Conservation (phyloP, 2,329 filamentous ascomycete genomes). For the Knufia fluminis region DNA sequence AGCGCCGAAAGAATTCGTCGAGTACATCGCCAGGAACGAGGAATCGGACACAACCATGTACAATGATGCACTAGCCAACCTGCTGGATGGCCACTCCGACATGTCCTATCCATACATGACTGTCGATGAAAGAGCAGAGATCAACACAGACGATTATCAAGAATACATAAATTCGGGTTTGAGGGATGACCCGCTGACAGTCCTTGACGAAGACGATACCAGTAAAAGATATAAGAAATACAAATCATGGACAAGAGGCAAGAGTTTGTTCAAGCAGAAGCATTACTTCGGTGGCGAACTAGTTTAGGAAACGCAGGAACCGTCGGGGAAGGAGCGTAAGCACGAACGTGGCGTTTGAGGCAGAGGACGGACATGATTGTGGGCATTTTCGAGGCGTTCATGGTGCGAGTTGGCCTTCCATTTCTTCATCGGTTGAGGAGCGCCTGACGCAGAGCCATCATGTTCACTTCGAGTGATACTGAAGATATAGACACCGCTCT, state of each 20-base stretch:
- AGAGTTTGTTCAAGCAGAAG: conserved; percentile 91
- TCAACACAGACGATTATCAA: conserved; percentile 62
- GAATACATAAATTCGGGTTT: conserved; percentile 59
- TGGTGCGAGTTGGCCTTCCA: too few species aligned
- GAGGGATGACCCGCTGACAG: conserved; percentile 74
- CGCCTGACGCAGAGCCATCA: too few species aligned
- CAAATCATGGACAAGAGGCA: conserved; percentile 82
- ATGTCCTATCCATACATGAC: conserved; percentile 17
- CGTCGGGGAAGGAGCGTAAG: too few species aligned
- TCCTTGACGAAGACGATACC: conserved; percentile 71
- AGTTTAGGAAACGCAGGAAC: neutral
- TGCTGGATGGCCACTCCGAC: conserved; percentile 7
- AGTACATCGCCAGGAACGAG: conserved; percentile 54
- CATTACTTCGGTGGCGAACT: conserved; percentile 25
- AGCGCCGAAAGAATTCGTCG: conserved; percentile 56
- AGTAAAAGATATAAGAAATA: conserved; percentile 98
- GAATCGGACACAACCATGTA: conserved; percentile 3
- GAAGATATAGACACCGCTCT: too few species aligned
- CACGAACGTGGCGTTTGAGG: neutral
- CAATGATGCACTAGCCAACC: neutral
- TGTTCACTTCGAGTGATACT: too few species aligned
- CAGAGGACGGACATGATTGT: too few species aligned
- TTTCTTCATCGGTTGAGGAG: too few species aligned
- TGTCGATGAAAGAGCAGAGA: conserved; percentile 46
- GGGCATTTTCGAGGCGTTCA: too few species aligned